Evolutionary conservation across 192 early-diverging fungal genomes (phyloP).

Genomic region (Coemansia furcata): DNA sequence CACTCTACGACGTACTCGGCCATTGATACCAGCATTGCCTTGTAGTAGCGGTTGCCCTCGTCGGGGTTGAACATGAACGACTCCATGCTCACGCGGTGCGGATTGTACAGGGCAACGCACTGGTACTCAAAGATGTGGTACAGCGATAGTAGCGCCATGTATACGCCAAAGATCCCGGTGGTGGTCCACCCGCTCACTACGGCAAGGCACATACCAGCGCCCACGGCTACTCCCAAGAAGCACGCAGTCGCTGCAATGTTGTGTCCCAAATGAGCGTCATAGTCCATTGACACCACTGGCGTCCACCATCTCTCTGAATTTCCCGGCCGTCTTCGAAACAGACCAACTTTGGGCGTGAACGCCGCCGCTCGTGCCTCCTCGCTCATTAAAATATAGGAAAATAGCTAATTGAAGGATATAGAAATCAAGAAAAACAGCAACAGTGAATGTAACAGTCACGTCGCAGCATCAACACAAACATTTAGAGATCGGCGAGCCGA

Average conservation of each 20-base stretch:
- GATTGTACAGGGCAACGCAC: constrained; percentile 78
- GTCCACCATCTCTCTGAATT: constrained; percentile 36
- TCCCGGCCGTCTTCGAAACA: constrained; percentile 10
- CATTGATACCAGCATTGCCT: constrained; percentile 17
- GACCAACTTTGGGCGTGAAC: constrained; percentile 19
- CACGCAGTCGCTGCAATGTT: constrained; percentile 79
- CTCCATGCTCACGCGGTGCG: constrained; percentile 63
- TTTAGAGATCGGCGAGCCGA: not conserved
- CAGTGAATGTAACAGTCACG: not conserved
- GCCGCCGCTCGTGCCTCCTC: constrained; percentile 3
- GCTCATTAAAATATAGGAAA: not conserved
- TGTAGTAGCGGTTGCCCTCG: constrained; percentile 20
- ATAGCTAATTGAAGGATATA: not conserved
- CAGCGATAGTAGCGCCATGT: constrained; percentile 60
- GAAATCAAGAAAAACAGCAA: not conserved
- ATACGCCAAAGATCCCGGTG: constrained; percentile 61
- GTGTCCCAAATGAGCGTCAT: constrained; percentile 69
- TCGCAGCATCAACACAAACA: not conserved
- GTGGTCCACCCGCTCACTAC: constrained; percentile 25
- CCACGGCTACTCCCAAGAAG: constrained; percentile 62
- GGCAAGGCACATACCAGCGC: constrained; percentile 53
- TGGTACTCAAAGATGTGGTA: constrained; percentile 91
- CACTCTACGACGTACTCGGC: constrained; percentile 57
- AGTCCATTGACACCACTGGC: constrained; percentile 57
- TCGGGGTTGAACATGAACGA: constrained; percentile 47